Conservation (phyloP, 23 red algal species). For the Gracilaria gracilis region DNA sequence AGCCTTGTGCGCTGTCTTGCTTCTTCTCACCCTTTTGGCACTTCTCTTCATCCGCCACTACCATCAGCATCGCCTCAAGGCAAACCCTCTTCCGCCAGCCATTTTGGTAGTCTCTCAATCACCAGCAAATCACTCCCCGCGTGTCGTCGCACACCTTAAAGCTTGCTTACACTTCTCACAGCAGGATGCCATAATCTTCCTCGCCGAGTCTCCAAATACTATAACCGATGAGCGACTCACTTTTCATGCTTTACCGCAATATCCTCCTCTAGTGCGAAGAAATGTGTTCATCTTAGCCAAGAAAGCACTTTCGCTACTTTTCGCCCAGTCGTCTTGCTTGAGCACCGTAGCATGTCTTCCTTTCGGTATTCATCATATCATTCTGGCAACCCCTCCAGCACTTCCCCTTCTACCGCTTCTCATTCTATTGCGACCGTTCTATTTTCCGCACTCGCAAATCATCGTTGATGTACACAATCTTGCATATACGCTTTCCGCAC, state of each 20-base stretch:
- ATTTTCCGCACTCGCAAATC: conserved; percentile 37
- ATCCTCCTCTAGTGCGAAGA: conserved; percentile 15
- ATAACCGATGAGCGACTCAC: conserved; percentile 10
- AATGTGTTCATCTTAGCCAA: not conserved
- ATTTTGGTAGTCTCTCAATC: conserved; percentile 48
- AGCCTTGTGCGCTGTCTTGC: not conserved
- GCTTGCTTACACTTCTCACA: conserved; percentile 13
- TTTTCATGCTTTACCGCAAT: conserved; percentile 31
- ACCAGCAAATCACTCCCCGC: conserved; percentile 61
- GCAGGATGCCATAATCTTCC: conserved; percentile 40
- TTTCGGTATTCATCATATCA: conserved; percentile 32
- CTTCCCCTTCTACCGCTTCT: conserved; percentile 48
- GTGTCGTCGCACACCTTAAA: conserved; percentile 40
- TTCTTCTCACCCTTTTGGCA: conserved; percentile 3
- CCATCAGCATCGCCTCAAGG: conserved; percentile 20
- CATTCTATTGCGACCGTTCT: conserved; percentile 30
- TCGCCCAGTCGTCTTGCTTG: conserved; percentile 5
- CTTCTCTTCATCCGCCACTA: conserved; percentile 28
- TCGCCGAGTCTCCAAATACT: conserved; percentile 31
- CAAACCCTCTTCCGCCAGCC: conserved; percentile 25
- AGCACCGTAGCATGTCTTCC: conserved; percentile 33
- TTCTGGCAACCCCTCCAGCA: conserved; percentile 56
- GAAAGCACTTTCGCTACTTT: conserved; percentile 5
- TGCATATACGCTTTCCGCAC: conserved; percentile 74
- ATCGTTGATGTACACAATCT: conserved; percentile 96